Evolutionary conservation across 768 basidiomycete species (phyloP).

Genomic region (Leccinum truebloodii): DNA sequence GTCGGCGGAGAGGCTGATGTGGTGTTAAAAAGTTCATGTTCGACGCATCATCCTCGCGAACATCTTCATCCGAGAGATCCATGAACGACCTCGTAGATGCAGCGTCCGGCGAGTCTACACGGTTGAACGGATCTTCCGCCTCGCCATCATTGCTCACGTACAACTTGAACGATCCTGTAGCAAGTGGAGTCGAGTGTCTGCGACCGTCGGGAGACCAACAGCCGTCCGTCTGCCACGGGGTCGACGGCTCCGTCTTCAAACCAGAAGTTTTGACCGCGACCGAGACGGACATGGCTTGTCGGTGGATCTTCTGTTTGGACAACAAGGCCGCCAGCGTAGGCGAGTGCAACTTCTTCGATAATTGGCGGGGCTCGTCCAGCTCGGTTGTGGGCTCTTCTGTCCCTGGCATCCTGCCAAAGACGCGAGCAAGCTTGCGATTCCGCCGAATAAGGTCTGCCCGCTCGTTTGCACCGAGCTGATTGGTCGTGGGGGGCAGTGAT

Average conservation of each 20-base stretch:
- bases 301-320: slow-evolving; percentile 32
- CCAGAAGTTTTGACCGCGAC: slow-evolving; percentile 22
- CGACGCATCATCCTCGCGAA: slow-evolving; percentile 33
- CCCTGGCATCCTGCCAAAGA: slow-evolving; percentile 72
- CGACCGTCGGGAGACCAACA: slow-evolving; percentile 36
- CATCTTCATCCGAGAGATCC: slow-evolving; percentile 68
- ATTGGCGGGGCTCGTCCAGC: slow-evolving; percentile 24
- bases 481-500: slow-evolving; percentile 63
- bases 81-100: slow-evolving; percentile 50
- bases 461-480: slow-evolving; percentile 60
- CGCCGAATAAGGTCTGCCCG: slow-evolving; percentile 73
- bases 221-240: slow-evolving; percentile 39
- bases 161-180: slow-evolving; percentile 44
- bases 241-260: slow-evolving; percentile 25
- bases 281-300: slow-evolving; percentile 35
- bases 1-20: slow-evolving; percentile 21
- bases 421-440: slow-evolving; percentile 74
- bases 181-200: slow-evolving; percentile 58
- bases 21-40: slow-evolving; percentile 32
- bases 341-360: slow-evolving; percentile 24
- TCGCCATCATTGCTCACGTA: slow-evolving; percentile 14
- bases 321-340: slow-evolving; percentile 30
- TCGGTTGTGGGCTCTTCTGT: slow-evolving; percentile 37
- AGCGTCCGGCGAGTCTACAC: slow-evolving; percentile 18
- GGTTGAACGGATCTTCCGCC: slow-evolving; percentile 7